Conservation (phyloP, 2,329 filamentous ascomycete species). For the Colletotrichum orbiculare region DNA sequence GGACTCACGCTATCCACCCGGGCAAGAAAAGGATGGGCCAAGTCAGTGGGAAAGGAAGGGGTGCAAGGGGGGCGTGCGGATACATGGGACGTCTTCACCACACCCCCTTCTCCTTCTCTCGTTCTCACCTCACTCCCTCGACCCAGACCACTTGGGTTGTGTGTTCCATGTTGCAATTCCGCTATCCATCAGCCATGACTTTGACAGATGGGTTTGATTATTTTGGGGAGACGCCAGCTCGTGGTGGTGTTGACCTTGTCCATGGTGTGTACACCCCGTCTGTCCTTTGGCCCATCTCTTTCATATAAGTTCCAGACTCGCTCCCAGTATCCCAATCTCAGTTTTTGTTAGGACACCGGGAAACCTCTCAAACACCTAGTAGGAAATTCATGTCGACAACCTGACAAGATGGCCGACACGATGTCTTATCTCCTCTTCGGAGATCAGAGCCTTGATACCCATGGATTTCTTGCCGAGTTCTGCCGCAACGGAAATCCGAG, state of each 20-base stretch:
- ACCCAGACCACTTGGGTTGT: conserved; percentile 17
- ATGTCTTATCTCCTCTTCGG: conserved; percentile 73
- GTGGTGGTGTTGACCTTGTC: conserved; percentile 18
- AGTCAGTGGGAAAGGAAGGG: conserved; percentile 29
- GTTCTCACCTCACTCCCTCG: conserved; percentile 25
- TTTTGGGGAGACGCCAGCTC: conserved; percentile 33
- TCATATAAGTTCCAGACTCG: conserved; percentile 39
- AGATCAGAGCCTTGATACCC: conserved; percentile 77
- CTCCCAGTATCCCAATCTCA: conserved; percentile 31
- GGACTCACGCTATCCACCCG: conserved; percentile 45
- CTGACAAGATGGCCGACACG: conserved; percentile 56
- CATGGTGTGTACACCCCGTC: conserved; percentile 20
- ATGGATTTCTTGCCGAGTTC: conserved; percentile 69
- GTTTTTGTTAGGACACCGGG: conserved; percentile 30
- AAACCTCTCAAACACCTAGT: conserved; percentile 31
- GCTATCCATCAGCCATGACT: conserved; percentile 37
- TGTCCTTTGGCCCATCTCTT: conserved; percentile 25
- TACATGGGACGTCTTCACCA: conserved; percentile 35
- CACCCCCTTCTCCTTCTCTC: conserved; percentile 28
- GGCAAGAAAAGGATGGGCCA: conserved; percentile 33
- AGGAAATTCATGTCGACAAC: conserved; percentile 42
- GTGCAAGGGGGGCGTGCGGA: conserved; percentile 38
- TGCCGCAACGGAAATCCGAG: conserved; percentile 58
- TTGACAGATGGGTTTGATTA: conserved; percentile 40
- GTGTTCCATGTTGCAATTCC: conserved; percentile 38